phyloP scores from a whole-genome alignment of 768 basidiomycete genomes.

The Phaeotremella skinneri region DNA sequence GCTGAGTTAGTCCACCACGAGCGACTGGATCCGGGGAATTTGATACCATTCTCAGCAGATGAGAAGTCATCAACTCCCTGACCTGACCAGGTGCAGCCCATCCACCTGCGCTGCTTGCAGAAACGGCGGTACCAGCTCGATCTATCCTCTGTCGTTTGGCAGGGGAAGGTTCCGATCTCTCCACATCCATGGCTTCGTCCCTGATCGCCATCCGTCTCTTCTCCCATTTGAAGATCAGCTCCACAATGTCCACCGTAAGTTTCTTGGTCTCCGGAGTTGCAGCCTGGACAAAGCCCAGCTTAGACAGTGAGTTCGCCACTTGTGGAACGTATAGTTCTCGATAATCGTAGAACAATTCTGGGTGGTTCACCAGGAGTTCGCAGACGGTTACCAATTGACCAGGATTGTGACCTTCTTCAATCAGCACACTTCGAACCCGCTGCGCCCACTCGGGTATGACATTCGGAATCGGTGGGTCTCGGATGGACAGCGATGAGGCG shows the following conservation, averaged over 20 bases:
- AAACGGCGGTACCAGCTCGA: constrained; percentile 51
- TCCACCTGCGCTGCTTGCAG: constrained; percentile 45
- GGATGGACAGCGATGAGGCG: constrained; percentile 72
- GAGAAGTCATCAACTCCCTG: constrained; percentile 89
- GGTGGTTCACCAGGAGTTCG: constrained; percentile 85
- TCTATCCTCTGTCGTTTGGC: constrained; percentile 50
- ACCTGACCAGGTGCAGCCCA: constrained; percentile 78
- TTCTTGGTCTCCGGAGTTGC: constrained; percentile 76
- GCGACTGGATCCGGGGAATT: constrained; percentile 54
- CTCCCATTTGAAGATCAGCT: constrained; percentile 93
- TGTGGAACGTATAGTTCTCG: constrained; percentile 89
- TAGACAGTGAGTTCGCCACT: constrained; percentile 83
- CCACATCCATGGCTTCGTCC: constrained; percentile 58
- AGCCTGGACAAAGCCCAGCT: constrained; percentile 71
- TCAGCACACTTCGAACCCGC: constrained; percentile 75
- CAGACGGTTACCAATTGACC: constrained; percentile 75
- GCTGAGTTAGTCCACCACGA: constrained; percentile 49
- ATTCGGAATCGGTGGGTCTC: constrained; percentile 52
- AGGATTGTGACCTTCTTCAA: constrained; percentile 74
- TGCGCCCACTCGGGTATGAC: constrained; percentile 74
- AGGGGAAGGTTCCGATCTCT: constrained; percentile 24
- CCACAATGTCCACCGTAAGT: constrained; percentile 83
- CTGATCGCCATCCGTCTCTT: constrained; percentile 49
- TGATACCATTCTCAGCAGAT: constrained; percentile 86
- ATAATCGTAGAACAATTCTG: constrained; percentile 86